These are phyloP conservation scores for Danielia oregonensis DNA, from an alignment of 805 yeast species.

Conservation along the genomic window DNA sequence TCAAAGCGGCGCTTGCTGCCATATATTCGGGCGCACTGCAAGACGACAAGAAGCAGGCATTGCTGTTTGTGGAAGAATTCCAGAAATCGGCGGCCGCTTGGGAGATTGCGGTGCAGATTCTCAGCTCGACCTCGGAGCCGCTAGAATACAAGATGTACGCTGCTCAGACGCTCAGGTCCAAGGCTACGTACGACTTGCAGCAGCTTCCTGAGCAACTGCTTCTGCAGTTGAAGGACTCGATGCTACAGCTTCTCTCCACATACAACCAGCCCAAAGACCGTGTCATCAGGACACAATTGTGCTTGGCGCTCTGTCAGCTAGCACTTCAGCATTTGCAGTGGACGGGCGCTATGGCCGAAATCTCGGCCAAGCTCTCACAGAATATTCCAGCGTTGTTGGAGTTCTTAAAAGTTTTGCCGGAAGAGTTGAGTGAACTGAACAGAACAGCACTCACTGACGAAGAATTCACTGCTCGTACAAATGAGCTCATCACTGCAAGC, in stretches of 20 bases:
- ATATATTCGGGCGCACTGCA: conserved; percentile 42
- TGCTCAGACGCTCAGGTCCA: conserved; percentile 86
- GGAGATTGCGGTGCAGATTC: conserved; percentile 59
- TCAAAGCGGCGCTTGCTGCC: conserved; percentile 45
- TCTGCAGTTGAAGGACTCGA: conserved; percentile 59
- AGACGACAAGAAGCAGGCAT: conserved; percentile 49
- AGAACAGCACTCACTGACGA: conserved; percentile 77
- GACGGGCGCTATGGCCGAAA: conserved; percentile 67
- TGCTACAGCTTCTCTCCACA: conserved; percentile 53
- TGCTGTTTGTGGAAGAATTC: conserved; percentile 65
- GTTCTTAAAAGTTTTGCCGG: conserved; percentile 85
- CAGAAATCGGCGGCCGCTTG: conserved; percentile 84
- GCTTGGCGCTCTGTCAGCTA: conserved; percentile 76
- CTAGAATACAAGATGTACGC: conserved; percentile 74
- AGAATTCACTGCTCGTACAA: conserved; percentile 65
- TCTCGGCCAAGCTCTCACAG: conserved; percentile 48
- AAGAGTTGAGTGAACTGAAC: conserved; percentile 77
- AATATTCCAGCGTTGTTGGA: conserved; percentile 56
- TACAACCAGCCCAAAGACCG: conserved; percentile 36
- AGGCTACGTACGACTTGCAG: conserved; percentile 72
- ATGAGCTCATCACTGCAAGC: conserved; percentile 59
- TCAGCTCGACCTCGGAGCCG: conserved; percentile 33
- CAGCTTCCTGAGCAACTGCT: conserved; percentile 61
- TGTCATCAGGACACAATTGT: conserved; percentile 76
- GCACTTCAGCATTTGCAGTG: conserved; percentile 75